Base-by-base conservation (phyloP, 2,329 filamentous ascomycete genomes). In the Fusarium virguliforme region DNA sequence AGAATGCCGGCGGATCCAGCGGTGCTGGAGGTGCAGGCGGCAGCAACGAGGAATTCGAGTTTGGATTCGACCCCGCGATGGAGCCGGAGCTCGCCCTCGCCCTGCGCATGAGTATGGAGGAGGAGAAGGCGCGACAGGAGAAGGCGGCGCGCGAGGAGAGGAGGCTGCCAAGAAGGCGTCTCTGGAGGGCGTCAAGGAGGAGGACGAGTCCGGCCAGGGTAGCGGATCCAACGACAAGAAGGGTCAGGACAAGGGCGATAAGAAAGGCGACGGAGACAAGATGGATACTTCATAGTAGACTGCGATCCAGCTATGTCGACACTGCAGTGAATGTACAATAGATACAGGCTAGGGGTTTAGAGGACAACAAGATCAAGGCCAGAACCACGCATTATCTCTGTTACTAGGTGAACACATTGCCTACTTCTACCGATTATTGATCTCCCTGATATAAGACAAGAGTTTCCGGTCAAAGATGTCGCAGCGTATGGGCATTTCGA, bases 401-500 rank as follows among this genome's bases (percentile, higher is more conserved):
- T 28, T 65, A 62, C 64, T 68, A 51, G 43, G 56, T 64, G 63
- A 64, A 63, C 71, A 59, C 58, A 62, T 59, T 40, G 32, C 58
- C 26, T 34, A 24, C 56, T 32, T 60, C 74, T 80, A 84, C 79
- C 86, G 88, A 77, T 85, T 90, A 77, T 91, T 92, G 74, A 91
- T 87, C 78, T 90, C 88, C 78, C 94, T 90, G 76, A 97, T 89
- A 82, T 95, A 97, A 38, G 91, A 93, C 72, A 89, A 88, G 71
- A 98, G 81, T 81, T 94, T 94, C 75, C 95, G 87, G 81, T 99
- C 96, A 84, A 98, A 99, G 75, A 94, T 92, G 79, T 98, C 96
- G 82, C 96, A 97, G 68, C 96, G 88, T 60, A 99, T 90, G 7
- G 96, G 96, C 95, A 98, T 99, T 84, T 99, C 96, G 63, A 97